A percentile compares a stretch with the other conserved stretches of the same genome.
These are phyloP conservation scores for Tieghemostelium lacteum DNA, from an alignment of 78 protist genomes.

Conservation along the genomic window DNA sequence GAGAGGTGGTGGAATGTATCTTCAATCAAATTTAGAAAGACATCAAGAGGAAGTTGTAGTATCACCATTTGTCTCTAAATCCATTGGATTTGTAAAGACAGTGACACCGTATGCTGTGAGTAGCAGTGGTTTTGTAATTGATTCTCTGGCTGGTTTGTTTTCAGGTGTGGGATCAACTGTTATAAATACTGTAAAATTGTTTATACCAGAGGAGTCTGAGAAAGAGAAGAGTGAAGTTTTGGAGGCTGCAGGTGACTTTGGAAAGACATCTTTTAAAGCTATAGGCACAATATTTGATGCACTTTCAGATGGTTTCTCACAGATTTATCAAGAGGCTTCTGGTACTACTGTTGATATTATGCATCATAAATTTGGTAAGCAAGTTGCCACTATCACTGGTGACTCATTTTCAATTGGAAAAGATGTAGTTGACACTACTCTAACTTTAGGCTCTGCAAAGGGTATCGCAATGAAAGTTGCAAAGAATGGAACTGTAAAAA, in stretches of 20 bases:
- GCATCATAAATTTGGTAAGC: conserved; percentile 43
- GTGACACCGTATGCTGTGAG: conserved; percentile 27
- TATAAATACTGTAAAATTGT: background rate
- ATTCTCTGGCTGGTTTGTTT: conserved; percentile 17
- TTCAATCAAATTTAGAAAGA: conserved; percentile 21
- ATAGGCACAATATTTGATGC: conserved; percentile 37
- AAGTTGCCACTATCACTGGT: conserved; percentile 17
- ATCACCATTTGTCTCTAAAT: conserved; percentile 22
- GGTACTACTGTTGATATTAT: conserved; percentile 39
- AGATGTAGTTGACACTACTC: conserved; percentile 47
- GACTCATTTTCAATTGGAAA: conserved; percentile 14
- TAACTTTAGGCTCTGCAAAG: conserved; percentile 10
- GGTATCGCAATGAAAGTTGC: conserved; percentile 11
- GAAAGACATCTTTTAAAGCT: conserved; percentile 40
- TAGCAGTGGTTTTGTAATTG: conserved; percentile 2
- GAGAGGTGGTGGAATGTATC: conserved; percentile 31
- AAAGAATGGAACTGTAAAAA: conserved; percentile 14
- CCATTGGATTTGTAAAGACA: background rate
- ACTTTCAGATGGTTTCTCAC: conserved; percentile 12
- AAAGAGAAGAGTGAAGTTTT: background rate
- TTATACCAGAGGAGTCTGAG: too few relatives aligned
- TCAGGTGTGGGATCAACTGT: background rate
- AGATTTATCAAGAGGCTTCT: conserved; percentile 18
- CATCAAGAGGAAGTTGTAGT: conserved; percentile 1
- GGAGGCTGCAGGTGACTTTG: conserved; percentile 44